These are phyloP conservation scores for Candida buenavistaensis DNA, from an alignment of 1,139 yeast species.

Conservation along the genomic window DNA sequence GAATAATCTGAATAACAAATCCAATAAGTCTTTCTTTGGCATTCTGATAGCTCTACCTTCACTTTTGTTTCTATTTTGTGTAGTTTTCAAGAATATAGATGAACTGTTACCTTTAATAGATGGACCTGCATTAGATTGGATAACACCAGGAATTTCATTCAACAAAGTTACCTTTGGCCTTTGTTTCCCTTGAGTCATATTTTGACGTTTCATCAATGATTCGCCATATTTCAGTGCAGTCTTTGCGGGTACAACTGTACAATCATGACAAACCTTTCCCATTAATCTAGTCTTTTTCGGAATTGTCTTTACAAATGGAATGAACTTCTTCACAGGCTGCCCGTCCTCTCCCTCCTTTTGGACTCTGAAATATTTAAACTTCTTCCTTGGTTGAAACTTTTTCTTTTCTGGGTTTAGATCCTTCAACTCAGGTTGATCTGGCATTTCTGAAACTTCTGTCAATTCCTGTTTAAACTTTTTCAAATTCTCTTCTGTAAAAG, in stretches of 20 bases:
- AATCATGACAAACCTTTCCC: conserved; percentile 91
- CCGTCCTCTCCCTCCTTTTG: conserved; percentile 22
- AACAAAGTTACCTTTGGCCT: conserved; percentile 78
- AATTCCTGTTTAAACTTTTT: conserved; percentile 63
- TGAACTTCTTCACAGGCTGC: conserved; percentile 41
- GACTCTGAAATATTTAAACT: conserved; percentile 30
- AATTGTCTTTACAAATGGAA: conserved; percentile 76
- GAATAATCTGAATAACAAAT: conserved; percentile 80
- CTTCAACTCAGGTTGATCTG: conserved; percentile 45
- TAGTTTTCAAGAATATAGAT: conserved; percentile 55
- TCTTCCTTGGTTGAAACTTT: conserved; percentile 23
- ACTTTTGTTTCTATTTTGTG: conserved; percentile 31
- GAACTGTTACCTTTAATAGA: conserved; percentile 70
- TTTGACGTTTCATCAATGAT: conserved; percentile 46
- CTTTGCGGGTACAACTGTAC: conserved; percentile 80
- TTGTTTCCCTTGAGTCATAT: conserved; percentile 40
- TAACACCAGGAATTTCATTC: conserved; percentile 84
- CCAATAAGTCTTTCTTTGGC: conserved; percentile 91
- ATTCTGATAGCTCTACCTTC: conserved; percentile 93
- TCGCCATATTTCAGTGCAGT: conserved; percentile 68
- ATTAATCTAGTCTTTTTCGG: conserved; percentile 83
- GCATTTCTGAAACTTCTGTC: conserved; percentile 50
- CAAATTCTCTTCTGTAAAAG: conserved; percentile 87
- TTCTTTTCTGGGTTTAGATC: conserved; percentile 31
- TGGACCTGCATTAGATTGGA: conserved; percentile 83